Conservation (phyloP, 1,284 basidiomycete species). For the Boletus sp. region DNA sequence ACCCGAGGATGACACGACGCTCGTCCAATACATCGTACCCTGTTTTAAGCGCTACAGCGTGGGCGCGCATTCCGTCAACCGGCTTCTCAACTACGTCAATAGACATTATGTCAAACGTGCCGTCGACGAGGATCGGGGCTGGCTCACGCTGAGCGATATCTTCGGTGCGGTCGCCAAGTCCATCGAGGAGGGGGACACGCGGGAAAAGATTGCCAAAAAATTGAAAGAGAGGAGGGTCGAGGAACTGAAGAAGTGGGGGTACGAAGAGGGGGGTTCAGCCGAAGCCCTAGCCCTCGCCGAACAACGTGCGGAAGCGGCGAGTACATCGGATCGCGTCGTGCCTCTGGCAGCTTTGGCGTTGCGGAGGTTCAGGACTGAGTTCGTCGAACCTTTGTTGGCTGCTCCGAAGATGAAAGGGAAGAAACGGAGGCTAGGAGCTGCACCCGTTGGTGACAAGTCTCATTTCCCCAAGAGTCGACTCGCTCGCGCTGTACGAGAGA, state of each 20-base stretch:
- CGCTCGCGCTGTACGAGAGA: slow-evolving; percentile 63
- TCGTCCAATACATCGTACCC: slow-evolving; percentile 70
- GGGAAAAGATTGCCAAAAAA: slow-evolving; percentile 58
- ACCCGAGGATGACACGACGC: slow-evolving; percentile 64
- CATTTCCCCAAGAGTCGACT: slow-evolving; percentile 63
- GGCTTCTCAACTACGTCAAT: slow-evolving; percentile 77
- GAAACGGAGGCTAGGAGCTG: slow-evolving; percentile 46
- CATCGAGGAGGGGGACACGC: slow-evolving; percentile 53
- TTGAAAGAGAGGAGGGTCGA: slow-evolving; percentile 59
- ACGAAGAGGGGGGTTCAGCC: slow-evolving; percentile 51
- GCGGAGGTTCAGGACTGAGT: slow-evolving; percentile 70
- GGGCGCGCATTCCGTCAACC: slow-evolving; percentile 65
- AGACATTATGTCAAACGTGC: slow-evolving; percentile 77
- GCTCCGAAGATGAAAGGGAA: slow-evolving; percentile 62
- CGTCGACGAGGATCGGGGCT: slow-evolving; percentile 75
- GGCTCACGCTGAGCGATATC: slow-evolving; percentile 69
- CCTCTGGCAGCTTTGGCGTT: slow-evolving; percentile 64
- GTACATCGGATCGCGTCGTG: slow-evolving; percentile 64
- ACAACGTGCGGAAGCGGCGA: slow-evolving; percentile 72
- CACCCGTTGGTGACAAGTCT: slow-evolving; percentile 39
- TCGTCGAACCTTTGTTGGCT: slow-evolving; percentile 68
- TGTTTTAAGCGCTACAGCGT: slow-evolving; percentile 69
- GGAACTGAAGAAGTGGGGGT: slow-evolving; percentile 74
- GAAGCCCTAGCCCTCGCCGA: slow-evolving; percentile 59
- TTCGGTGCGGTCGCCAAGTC: slow-evolving; percentile 63